Evolutionary conservation across 192 early-diverging fungal genomes (phyloP), one percentile per base, ranked within the genome.

Genomic region (Linnemannia hyalina): DNA sequence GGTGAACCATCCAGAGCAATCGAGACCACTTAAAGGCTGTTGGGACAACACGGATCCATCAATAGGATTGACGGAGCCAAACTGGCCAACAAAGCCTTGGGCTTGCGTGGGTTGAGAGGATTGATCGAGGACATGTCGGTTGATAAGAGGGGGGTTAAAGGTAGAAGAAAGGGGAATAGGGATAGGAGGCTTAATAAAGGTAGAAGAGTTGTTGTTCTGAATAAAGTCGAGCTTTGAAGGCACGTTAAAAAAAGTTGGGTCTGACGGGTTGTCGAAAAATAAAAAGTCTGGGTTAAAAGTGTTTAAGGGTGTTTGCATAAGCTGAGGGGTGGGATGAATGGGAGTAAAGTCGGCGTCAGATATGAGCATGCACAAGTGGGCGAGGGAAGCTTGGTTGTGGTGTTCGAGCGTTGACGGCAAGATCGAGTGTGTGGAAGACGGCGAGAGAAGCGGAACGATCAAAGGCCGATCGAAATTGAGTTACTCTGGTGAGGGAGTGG

Each of bases 321-420:
- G 70, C 68, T 79, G 68, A 3, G 44, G 77, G 70, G 70, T 49
- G 47, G 41, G 46, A 49, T 52, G 74, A 75, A 57, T 36, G 29
- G 70, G 74, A 55, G 13, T 68, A 77, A 76, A 68, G 40, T 73
- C 49, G 76, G 77, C 76, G 81, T 82, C 81, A 82, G 65, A 77
- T 73, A 82, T 82, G 81, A 82, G 77, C 81, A 82, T 82, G 81
- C 81, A 82, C 81, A 82, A 47, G 81, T 76, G 54, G 71, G 76
- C 76, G 49, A 36, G 11, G 10, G 42, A 82, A 73, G 81, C 81
- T 82, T 73, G 81, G 81, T 72, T 78, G 77, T 78, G 57, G 49
- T 68, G 76, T 82, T 82, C 81, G 77, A 71, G 57, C 57, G 68
- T n/a, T 46, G 60, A 44, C 40, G 54, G 70, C 81, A 82, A 82